These are phyloP conservation scores for Collybia sordida DNA, from an alignment of 768 basidiomycete genomes.

Conservation along the genomic window DNA sequence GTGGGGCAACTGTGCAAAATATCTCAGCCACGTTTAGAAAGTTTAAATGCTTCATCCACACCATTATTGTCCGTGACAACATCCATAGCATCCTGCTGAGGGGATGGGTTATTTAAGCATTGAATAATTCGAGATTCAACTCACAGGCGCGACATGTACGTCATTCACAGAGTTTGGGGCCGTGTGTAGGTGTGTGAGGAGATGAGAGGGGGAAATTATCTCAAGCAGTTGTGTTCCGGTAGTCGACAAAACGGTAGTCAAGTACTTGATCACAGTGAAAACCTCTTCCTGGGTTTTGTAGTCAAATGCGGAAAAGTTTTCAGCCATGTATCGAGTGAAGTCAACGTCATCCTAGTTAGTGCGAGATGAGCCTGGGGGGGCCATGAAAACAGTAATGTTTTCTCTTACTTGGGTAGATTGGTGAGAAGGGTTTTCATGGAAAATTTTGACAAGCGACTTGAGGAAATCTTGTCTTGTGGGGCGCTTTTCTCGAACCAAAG, in stretches of 20 bases:
- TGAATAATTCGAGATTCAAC: not conserved
- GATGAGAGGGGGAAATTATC: slow-evolving; percentile 65
- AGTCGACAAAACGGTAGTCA: slow-evolving; percentile 75
- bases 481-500: slow-evolving; percentile 90
- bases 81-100: slow-evolving; percentile 15
- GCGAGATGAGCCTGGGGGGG: not conserved
- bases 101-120: not conserved
- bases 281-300: slow-evolving; percentile 97
- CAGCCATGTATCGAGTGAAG: slow-evolving; percentile 90
- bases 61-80: slow-evolving; percentile 6
- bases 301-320: slow-evolving; percentile 89
- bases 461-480: slow-evolving; percentile 82
- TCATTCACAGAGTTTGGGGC: slow-evolving; percentile 13
- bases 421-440: slow-evolving; percentile 66
- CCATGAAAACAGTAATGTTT: not conserved
- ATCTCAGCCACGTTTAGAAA: not conserved
- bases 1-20: slow-evolving; percentile 2
- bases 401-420: slow-evolving; percentile 55
- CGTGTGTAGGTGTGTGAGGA: slow-evolving; percentile 60
- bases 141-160: slow-evolving; percentile 10
- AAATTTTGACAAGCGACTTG: slow-evolving; percentile 76
- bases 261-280: slow-evolving; percentile 76
- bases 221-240: slow-evolving; percentile 84
- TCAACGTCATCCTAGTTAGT: slow-evolving; percentile 70
- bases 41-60: not conserved